Evolutionary conservation across 2,329 filamentous ascomycete species (phyloP).

Genomic region (Hymenoscyphus occultus): DNA sequence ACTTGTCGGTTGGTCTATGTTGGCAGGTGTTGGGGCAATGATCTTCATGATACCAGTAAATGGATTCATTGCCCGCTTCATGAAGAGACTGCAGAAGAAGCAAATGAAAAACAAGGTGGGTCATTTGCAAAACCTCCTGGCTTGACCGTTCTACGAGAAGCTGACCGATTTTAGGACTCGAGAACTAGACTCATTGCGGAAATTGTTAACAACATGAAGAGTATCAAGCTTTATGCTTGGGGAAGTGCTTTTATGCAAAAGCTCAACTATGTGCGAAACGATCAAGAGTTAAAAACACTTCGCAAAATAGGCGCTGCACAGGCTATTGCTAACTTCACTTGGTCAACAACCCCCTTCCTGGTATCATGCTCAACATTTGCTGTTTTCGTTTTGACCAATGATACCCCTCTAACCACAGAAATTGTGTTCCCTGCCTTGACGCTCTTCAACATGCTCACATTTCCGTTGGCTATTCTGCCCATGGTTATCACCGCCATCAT

Average conservation of each 20-base stretch:
- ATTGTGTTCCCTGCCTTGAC: slow-evolving; percentile 93
- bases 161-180: slow-evolving; percentile 52
- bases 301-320: slow-evolving; percentile 94
- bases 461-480: slow-evolving; percentile 87
- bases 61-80: slow-evolving; percentile 83
- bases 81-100: slow-evolving; percentile 90
- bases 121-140: neutral
- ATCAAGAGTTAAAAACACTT: slow-evolving; percentile 90
- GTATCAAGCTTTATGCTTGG: slow-evolving; percentile 98
- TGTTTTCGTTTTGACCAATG: slow-evolving; percentile 83
- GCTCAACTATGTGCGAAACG: slow-evolving; percentile 92
- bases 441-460: slow-evolving; percentile 93
- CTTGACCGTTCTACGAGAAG: neutral
- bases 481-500: slow-evolving; percentile 98
- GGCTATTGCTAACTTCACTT: slow-evolving; percentile 94
- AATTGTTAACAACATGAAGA: slow-evolving; percentile 99
- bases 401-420: slow-evolving; percentile 81
- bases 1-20: slow-evolving; percentile 91
- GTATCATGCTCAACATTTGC: slow-evolving; percentile 96
- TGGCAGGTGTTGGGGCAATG: slow-evolving; percentile 94
- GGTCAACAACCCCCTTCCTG: slow-evolving; percentile 95
- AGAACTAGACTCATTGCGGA: slow-evolving; percentile 92
- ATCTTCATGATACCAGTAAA: slow-evolving; percentile 96
- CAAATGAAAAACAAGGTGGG: slow-evolving; percentile 94
- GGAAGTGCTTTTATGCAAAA: slow-evolving; percentile 96